Evolutionary conservation across 2,329 filamentous ascomycete genomes (phyloP).

Genomic region (Ceratocystis smalleyi): DNA sequence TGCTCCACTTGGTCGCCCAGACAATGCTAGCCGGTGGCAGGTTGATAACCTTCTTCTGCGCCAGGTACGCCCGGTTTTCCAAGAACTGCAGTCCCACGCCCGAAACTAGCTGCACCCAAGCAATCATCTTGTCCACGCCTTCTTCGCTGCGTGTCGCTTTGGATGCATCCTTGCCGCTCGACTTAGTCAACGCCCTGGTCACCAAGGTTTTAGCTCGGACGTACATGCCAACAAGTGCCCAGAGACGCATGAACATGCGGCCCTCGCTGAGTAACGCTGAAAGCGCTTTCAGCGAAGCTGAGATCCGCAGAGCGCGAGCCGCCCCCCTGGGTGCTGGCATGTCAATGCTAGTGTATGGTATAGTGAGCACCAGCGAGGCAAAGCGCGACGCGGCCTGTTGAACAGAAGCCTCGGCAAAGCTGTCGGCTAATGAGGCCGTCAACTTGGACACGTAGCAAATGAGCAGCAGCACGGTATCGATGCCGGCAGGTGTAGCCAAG

Average conservation of each 20-base stretch:
- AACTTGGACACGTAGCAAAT: conserved; percentile 52
- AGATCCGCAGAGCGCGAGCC: conserved; percentile 13
- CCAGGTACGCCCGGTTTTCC: conserved; percentile 72
- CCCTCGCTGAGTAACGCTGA: conserved; percentile 53
- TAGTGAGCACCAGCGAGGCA: conserved; percentile 35
- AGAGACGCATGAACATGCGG: conserved; percentile 59
- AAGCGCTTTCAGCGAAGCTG: conserved; percentile 41
- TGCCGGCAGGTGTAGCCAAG: conserved; percentile 50
- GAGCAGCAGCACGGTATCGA: conserved; percentile 54
- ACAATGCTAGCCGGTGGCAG: conserved; percentile 41
- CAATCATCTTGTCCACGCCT: conserved; percentile 35
- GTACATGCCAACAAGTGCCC: conserved; percentile 61
- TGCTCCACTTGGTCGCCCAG: conserved; percentile 54
- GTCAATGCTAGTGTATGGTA: conserved; percentile 33
- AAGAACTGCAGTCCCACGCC: conserved; percentile 59
- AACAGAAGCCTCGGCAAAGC: conserved; percentile 42
- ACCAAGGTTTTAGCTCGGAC: conserved; percentile 45
- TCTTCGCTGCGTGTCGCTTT: conserved; percentile 21
- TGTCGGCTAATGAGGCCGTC: conserved; percentile 34
- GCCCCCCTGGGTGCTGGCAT: conserved; percentile 24
- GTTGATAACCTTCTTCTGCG: conserved; percentile 53
- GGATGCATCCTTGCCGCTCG: conserved; percentile 17
- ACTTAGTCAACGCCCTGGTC: conserved; percentile 18
- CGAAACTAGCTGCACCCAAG: conserved; percentile 50
- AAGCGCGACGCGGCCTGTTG: conserved; percentile 36